Conservation (phyloP, 73 alveolate species). For the Diophrys sp. region DNA sequence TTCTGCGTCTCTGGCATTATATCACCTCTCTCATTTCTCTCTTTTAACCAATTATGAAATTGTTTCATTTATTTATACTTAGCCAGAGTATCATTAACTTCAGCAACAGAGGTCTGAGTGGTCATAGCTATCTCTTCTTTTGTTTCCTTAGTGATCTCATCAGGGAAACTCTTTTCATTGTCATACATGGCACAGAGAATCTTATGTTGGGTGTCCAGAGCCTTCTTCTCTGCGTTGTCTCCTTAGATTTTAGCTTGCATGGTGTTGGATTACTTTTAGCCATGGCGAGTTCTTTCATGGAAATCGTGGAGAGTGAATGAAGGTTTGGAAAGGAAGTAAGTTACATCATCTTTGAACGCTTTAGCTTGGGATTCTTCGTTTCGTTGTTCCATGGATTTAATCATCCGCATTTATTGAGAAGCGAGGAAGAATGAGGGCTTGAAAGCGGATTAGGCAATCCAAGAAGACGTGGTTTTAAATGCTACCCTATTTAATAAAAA, state of each 20-base stretch:
- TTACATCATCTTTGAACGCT: constrained; percentile 42
- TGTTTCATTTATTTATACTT: constrained; percentile 29
- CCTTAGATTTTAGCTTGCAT: constrained; percentile 33
- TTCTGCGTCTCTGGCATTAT: constrained; percentile 50
- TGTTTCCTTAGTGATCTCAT: neutral
- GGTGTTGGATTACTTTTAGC: constrained; percentile 33
- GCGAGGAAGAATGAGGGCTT: too few relatives aligned
- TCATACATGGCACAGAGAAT: constrained; percentile 49
- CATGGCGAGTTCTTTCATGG: constrained; percentile 31
- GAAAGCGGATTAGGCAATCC: too few relatives aligned
- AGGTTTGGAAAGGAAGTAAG: constrained; percentile 36
- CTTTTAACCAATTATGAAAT: constrained; percentile 33
- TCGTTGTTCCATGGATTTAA: constrained; percentile 31
- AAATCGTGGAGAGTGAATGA: constrained; percentile 49
- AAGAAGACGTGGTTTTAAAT: too few relatives aligned
- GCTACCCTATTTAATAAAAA: too few relatives aligned
- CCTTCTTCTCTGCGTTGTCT: constrained; percentile 44
- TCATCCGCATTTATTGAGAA: too few relatives aligned
- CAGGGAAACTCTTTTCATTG: constrained; percentile 33
- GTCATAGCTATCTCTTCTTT: constrained; percentile 30
- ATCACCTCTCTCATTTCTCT: constrained; percentile 34
- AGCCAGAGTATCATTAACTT: constrained; percentile 28
- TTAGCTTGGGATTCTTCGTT: constrained; percentile 27
- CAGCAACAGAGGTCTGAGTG: constrained; percentile 8
- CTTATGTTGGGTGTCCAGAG: constrained; percentile 39